These are phyloP conservation scores for Lasiosphaeria ovina DNA, from an alignment of 495 filamentous ascomycete species.

Conservation along the genomic window DNA sequence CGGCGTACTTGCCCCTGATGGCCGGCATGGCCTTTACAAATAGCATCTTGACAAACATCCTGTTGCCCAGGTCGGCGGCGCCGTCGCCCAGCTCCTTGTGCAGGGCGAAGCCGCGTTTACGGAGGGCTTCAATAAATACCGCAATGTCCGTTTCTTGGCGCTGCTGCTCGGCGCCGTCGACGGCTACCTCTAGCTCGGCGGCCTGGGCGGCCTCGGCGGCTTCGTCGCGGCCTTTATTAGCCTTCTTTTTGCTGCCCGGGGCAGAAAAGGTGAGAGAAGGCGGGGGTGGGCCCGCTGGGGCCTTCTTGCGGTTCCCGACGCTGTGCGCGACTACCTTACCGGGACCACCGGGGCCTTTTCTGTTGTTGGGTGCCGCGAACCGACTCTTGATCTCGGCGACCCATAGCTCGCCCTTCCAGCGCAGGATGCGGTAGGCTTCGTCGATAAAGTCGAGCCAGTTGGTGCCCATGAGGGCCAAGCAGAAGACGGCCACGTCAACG, in stretches of 20 bases:
- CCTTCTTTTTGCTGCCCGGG: constrained; percentile 49
- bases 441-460: constrained; percentile 96
- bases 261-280: neutral
- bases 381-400: constrained; percentile 93
- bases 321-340: constrained; percentile 56
- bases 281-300: neutral
- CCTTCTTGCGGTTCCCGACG: constrained; percentile 55
- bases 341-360: constrained; percentile 27
- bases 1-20: constrained; percentile 65
- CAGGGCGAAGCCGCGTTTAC: constrained; percentile 74
- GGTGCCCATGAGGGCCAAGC: constrained; percentile 95
- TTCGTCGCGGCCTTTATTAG: constrained; percentile 38
- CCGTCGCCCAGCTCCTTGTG: constrained; percentile 50
- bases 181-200: constrained; percentile 49
- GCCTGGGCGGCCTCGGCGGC: constrained; percentile 47
- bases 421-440: constrained; percentile 85
- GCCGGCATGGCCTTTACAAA: constrained; percentile 79
- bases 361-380: constrained; percentile 61
- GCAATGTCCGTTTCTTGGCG: constrained; percentile 76
- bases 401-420: constrained; percentile 94
- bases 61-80: constrained; percentile 78
- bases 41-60: constrained; percentile 96
- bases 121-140: constrained; percentile 83
- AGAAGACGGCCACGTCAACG: constrained; percentile 87
- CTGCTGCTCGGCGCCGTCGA: constrained; percentile 49